Evolutionary conservation across 202 grass and related monocot genomes (phyloP), one percentile per base, ranked within the genome.

Genomic region (Thinopyrum obtusiflorum): DNA sequence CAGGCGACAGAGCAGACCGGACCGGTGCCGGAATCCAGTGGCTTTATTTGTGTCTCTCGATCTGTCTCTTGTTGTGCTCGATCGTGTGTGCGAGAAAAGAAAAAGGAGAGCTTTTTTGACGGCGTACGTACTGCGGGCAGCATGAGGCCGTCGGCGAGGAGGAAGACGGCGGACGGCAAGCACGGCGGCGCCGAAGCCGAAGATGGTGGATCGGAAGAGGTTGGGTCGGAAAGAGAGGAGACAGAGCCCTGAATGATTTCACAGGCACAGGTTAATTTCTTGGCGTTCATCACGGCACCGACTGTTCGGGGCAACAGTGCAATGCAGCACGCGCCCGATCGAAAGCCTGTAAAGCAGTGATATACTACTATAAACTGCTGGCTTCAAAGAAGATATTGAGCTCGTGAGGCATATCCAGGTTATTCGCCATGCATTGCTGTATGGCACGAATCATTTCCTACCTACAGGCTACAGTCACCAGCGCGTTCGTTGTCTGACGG

Each of bases 391-490:
- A 55, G 61, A 84, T 84, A 25, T 67, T 53, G 73, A 10, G 0
- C 73, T 51, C 1, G 28, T 9, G 39, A 18, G 15, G 31, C 61
- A 24, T 9, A 73, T 76, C 65, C 62, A 15, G 20, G 44, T 40
- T 4, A 10, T 9, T 46, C 6, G 25, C 82, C 28, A 36, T 7
- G 53, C 20, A 17, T 32, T 14, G 68, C 44, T 31, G 27, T 42
- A 49, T 83, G 40, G 53, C 62, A 13, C 83, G 65, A 65, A 90
- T 90, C 77, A 88, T 88, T 49, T 65, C 82, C n/a, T n/a, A n/a
- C n/a, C 85, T 65, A 57, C 39, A n/a, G n/a, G n/a, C 13, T 47
- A 46, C 39, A 23, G 26, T 17, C 40, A 47, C 70, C 61, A 8
- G 42, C 7, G 51, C 53, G 1, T 28, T 25, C 17, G 12, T 73